Conservation (phyloP, 257 asterid genomes). For the Solanum chiquidenum region DNA sequence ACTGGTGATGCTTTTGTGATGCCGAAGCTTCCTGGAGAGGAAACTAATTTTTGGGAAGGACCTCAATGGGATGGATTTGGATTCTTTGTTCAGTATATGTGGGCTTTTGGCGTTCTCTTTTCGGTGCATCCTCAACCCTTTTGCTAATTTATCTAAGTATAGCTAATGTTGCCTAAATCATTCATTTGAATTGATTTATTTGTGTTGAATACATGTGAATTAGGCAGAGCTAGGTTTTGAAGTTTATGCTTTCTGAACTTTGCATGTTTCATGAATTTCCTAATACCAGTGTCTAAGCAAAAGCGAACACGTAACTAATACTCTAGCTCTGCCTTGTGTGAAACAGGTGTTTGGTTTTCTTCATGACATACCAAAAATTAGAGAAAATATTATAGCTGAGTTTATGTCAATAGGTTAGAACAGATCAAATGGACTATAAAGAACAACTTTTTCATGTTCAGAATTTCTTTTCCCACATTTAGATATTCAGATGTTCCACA, state of each 20-base stretch:
- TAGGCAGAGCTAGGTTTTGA: background rate
- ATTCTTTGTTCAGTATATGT: conserved; percentile 78
- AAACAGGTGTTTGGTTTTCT: background rate
- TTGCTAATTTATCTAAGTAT: background rate
- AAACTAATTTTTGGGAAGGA: conserved; percentile 81
- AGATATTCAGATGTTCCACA: background rate
- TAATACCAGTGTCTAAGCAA: no score
- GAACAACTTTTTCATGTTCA: background rate
- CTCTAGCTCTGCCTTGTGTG: background rate
- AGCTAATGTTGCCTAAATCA: no score
- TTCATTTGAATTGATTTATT: background rate
- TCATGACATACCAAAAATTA: background rate
- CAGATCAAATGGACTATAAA: background rate
- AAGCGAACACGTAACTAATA: background rate
- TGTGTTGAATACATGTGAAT: background rate
- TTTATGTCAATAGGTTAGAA: background rate
- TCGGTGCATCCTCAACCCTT: conserved; percentile 36
- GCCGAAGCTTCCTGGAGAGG: conserved; percentile 71
- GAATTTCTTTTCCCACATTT: background rate
- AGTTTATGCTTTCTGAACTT: background rate
- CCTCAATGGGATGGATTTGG: conserved; percentile 86
- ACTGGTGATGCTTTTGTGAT: conserved; percentile 55
- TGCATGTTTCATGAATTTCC: no score
- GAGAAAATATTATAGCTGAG: background rate
- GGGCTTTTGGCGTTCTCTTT: conserved; percentile 88